Conservation (phyloP, 1,284 basidiomycete species). For the Tilletia walkeri region DNA sequence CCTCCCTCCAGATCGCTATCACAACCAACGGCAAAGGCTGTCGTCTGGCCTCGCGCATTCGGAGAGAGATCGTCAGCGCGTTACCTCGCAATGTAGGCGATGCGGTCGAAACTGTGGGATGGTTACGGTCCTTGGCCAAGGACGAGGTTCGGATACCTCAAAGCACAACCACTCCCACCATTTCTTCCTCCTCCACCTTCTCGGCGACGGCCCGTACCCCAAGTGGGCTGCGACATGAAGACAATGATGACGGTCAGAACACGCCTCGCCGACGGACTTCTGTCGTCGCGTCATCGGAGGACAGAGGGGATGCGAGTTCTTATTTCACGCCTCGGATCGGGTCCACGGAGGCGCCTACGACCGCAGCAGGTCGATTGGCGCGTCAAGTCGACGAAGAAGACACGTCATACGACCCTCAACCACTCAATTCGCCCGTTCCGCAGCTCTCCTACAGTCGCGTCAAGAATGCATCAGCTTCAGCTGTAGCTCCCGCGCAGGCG, state of each 20-base stretch:
- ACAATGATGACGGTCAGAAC: not conserved
- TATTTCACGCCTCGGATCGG: not conserved
- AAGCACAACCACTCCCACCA: no score
- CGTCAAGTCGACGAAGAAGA: constrained; percentile 42
- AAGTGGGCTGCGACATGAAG: not conserved
- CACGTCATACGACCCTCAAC: constrained; percentile 40
- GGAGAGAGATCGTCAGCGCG: constrained; percentile 75
- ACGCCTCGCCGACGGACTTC: not conserved
- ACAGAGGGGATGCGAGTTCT: not conserved
- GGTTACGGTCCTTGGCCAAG: constrained; percentile 68
- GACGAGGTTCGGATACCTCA: constrained; percentile 56
- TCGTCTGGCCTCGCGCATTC: constrained; percentile 74
- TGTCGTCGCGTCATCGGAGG: not conserved
- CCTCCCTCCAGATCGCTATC: constrained; percentile 78
- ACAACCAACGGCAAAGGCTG: constrained; percentile 92
- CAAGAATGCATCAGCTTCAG: not conserved
- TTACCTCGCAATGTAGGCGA: constrained; percentile 73
- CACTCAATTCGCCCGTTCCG: constrained; percentile 76
- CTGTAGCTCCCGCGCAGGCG: not conserved
- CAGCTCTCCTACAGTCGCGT: constrained; percentile 61
- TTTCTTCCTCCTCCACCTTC: not conserved
- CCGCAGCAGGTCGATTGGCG: not conserved
- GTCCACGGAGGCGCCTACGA: not conserved
- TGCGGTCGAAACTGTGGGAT: constrained; percentile 75
- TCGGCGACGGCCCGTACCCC: constrained; percentile 15